A percentile compares a stretch with the other conserved stretches of the same genome.
These are phyloP conservation scores for Pyrrhoderma noxium DNA, from an alignment of 1,284 basidiomycete species.

Conservation along the genomic window DNA sequence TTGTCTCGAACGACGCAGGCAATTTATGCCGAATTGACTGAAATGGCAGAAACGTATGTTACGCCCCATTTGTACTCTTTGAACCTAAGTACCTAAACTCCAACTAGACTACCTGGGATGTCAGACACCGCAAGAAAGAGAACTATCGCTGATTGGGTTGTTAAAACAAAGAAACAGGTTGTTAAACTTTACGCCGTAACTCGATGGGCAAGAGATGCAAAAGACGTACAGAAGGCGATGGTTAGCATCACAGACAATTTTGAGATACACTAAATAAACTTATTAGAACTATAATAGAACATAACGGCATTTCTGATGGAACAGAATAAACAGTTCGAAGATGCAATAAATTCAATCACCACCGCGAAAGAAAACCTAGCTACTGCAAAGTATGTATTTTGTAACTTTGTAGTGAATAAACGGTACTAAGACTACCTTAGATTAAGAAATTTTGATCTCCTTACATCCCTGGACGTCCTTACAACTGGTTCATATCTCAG, in stretches of 20 bases:
- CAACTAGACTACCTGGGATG: constrained; percentile 68
- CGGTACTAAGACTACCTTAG: constrained; percentile 31
- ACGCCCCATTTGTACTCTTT: background rate
- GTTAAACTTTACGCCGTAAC: constrained; percentile 82
- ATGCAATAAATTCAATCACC: constrained; percentile 56
- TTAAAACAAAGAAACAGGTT: constrained; percentile 82
- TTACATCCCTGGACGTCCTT: constrained; percentile 81
- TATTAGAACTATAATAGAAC: constrained; percentile 41
- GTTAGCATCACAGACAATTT: constrained; percentile 30
- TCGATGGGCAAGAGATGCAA: constrained; percentile 78
- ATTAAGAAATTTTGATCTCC: constrained; percentile 83
- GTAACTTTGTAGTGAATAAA: constrained; percentile 2
- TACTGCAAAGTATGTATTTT: constrained; percentile 46
- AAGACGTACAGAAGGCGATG: constrained; percentile 80
- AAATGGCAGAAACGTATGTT: constrained; percentile 79
- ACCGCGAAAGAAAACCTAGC: constrained; percentile 62
- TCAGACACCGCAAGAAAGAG: constrained; percentile 78
- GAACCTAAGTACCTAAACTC: constrained; percentile 3
- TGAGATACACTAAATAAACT: background rate
- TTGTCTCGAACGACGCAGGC: constrained; percentile 71
- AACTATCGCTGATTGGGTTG: constrained; percentile 79
- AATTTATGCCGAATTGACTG: constrained; percentile 78
- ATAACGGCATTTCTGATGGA: constrained; percentile 77
- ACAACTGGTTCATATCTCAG: constrained; percentile 76
- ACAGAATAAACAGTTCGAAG: constrained; percentile 78